Evolutionary conservation across 345 rosid genomes (phyloP).

Genomic region (Gossypium arboreum): DNA sequence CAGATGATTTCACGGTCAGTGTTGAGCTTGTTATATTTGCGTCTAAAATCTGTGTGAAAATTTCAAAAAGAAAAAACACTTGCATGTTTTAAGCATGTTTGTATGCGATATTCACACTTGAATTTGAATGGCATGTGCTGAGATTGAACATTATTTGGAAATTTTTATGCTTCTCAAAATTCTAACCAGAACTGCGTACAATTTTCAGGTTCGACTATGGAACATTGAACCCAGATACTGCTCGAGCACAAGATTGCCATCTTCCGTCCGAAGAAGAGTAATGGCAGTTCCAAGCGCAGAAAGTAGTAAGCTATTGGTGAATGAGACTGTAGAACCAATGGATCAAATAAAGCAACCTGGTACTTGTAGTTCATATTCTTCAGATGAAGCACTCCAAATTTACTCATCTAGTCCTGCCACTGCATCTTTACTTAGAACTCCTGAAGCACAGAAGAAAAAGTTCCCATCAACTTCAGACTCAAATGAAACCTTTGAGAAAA

Average conservation of each 20-base stretch:
- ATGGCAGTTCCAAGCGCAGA: slow-evolving; percentile 57
- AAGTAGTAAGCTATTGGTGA: slow-evolving; percentile 34
- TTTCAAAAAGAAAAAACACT: too few species aligned
- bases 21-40: neutral
- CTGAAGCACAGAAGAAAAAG: slow-evolving; percentile 48
- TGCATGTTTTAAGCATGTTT: neutral
- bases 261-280: slow-evolving; percentile 61
- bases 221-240: slow-evolving; percentile 38
- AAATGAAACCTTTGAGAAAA: slow-evolving; percentile 35
- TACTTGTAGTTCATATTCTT: slow-evolving; percentile 15
- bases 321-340: slow-evolving; percentile 30
- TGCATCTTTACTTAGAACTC: slow-evolving; percentile 40
- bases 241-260: slow-evolving; percentile 40
- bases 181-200: neutral
- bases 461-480: slow-evolving; percentile 23
- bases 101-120: neutral
- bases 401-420: slow-evolving; percentile 22
- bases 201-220: slow-evolving; percentile 65
- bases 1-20: slow-evolving; percentile 79
- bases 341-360: slow-evolving; percentile 26
- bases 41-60: too few species aligned
- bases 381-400: slow-evolving; percentile 28
- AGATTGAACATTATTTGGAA: neutral
- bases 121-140: neutral
- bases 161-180: neutral